Evolutionary conservation across 768 basidiomycete genomes (phyloP).

Genomic region (Tephrocybe sp.): DNA sequence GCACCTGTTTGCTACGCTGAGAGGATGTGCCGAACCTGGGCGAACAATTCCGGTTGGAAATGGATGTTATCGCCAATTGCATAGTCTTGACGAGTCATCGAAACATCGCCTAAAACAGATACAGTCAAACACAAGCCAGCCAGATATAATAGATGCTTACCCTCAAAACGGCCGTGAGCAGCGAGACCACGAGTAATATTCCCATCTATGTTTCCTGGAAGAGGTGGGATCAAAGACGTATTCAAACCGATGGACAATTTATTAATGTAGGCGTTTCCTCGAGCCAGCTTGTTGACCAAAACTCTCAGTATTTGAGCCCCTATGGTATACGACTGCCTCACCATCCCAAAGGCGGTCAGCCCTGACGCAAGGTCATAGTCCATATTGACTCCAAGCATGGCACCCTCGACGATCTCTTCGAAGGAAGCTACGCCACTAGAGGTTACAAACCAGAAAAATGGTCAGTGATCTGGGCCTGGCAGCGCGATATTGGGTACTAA

Average conservation of each 20-base stretch:
- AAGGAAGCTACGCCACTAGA: constrained; percentile 14
- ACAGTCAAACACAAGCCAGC: background rate
- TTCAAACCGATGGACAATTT: constrained; percentile 14
- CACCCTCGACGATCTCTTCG: constrained; percentile 12
- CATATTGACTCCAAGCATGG: constrained; percentile 12
- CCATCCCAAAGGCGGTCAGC: constrained; percentile 14
- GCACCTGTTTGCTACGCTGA: background rate
- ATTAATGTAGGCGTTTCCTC: constrained; percentile 12
- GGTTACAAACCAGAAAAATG: background rate
- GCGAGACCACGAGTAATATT: constrained; percentile 11
- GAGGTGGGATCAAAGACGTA: constrained; percentile 8
- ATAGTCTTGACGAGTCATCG: constrained; percentile 15
- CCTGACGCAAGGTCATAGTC: constrained; percentile 15
- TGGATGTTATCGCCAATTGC: constrained; percentile 14
- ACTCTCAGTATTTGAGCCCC: background rate
- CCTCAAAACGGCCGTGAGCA: constrained; percentile 14
- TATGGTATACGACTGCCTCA: background rate
- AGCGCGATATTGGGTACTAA: background rate
- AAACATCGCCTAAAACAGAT: constrained; percentile 13
- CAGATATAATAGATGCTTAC: background rate
- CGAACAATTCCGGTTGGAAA: constrained; percentile 9
- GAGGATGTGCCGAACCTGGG: background rate
- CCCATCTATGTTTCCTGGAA: constrained; percentile 14
- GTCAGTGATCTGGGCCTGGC: background rate
- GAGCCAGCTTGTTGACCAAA: constrained; percentile 1